These are phyloP conservation scores for Cerioporus squamosus DNA, from an alignment of 1,284 basidiomycete genomes.

Conservation along the genomic window DNA sequence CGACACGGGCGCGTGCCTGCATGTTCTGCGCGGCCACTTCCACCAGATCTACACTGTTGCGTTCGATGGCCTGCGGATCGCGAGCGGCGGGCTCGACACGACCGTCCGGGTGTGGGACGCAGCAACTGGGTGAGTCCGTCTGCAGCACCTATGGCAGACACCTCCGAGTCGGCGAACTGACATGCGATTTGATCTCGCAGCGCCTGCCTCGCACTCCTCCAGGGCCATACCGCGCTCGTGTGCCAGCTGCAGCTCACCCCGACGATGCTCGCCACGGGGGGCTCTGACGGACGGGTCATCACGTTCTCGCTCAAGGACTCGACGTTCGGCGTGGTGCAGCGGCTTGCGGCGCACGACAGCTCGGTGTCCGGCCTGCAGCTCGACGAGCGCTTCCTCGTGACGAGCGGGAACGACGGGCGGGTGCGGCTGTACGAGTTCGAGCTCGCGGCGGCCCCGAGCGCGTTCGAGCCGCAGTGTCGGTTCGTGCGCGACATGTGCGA, in stretches of 20 bases:
- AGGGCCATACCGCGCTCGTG: slow-evolving; percentile 94
- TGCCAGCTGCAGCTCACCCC: slow-evolving; percentile 89
- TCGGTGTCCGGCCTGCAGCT: slow-evolving; percentile 92
- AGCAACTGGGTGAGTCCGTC: slow-evolving; percentile 63
- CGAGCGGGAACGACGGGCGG: slow-evolving; percentile 90
- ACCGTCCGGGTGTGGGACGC: slow-evolving; percentile 92
- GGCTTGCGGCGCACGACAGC: slow-evolving; percentile 86
- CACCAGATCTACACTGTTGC: slow-evolving; percentile 95
- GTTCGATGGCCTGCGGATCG: slow-evolving; percentile 87
- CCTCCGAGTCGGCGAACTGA: background rate
- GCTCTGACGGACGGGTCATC: slow-evolving; percentile 93
- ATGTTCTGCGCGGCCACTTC: slow-evolving; percentile 87
- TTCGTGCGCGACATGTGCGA: slow-evolving; percentile 80
- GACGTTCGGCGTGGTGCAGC: slow-evolving; percentile 45
- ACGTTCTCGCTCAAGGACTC: slow-evolving; percentile 70
- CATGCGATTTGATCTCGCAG: slow-evolving; percentile 44
- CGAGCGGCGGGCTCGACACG: slow-evolving; percentile 90
- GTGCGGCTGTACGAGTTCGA: slow-evolving; percentile 85
- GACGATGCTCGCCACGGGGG: slow-evolving; percentile 84
- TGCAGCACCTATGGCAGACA: background rate
- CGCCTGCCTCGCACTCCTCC: slow-evolving; percentile 83
- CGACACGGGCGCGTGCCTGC: slow-evolving; percentile 85
- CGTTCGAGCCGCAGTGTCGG: slow-evolving; percentile 51
- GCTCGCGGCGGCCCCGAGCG: background rate
- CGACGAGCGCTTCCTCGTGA: slow-evolving; percentile 79